These are phyloP conservation scores for Hymenoscyphus occultus DNA, from an alignment of 2,329 filamentous ascomycete species.

Conservation along the genomic window DNA sequence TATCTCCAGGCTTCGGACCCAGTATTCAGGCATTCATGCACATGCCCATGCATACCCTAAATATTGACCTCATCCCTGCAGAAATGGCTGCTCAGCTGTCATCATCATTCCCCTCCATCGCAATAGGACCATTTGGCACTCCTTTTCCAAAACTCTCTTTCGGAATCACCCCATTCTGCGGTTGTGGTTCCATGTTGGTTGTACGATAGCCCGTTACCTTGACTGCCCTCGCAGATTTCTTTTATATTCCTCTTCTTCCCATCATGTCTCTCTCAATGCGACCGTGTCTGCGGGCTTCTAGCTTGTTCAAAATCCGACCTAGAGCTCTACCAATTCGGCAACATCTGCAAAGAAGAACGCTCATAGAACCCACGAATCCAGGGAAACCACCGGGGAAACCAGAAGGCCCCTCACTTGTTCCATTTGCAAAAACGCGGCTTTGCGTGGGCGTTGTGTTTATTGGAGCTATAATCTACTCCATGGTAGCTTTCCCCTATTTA, in stretches of 20 bases:
- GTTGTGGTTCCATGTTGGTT: slow-evolving; percentile 32
- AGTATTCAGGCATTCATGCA: no score
- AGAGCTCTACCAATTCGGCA: slow-evolving; percentile 13
- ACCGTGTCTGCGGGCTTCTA: slow-evolving; percentile 24
- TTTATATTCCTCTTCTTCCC: slow-evolving; percentile 12
- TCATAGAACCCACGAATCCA: slow-evolving; percentile 19
- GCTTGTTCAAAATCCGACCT: slow-evolving; percentile 21
- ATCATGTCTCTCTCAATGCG: slow-evolving; percentile 29
- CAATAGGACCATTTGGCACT: neutral
- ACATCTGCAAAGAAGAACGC: slow-evolving; percentile 26
- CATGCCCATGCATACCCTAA: no score
- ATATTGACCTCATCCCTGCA: no score
- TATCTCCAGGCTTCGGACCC: no score
- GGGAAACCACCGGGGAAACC: slow-evolving; percentile 9
- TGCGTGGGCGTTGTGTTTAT: slow-evolving; percentile 48
- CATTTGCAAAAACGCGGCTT: slow-evolving; percentile 46
- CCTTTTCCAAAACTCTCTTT: slow-evolving; percentile 8
- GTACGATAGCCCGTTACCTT: slow-evolving; percentile 20
- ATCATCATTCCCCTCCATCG: neutral
- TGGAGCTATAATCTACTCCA: slow-evolving; percentile 48
- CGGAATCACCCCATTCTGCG: slow-evolving; percentile 18
- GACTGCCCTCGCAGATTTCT: slow-evolving; percentile 15
- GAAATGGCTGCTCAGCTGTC: neutral
- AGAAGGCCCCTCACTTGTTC: slow-evolving; percentile 33
- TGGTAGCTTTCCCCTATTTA: slow-evolving; percentile 38